phyloP scores from a whole-genome alignment of 345 rosid species.

The Populus ilicifolia region DNA sequence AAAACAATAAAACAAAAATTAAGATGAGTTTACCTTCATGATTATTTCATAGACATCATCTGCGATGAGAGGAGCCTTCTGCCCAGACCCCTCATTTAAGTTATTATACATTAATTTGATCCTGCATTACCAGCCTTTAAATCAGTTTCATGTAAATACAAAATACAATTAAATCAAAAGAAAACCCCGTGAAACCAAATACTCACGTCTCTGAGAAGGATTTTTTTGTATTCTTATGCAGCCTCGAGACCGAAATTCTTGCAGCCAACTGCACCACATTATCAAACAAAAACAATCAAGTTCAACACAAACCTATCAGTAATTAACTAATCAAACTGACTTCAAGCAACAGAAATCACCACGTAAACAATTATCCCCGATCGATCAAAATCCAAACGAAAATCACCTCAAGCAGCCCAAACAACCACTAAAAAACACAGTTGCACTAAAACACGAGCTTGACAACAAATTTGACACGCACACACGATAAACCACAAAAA shows the following conservation, averaged over 20 bases:
- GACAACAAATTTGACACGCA: background rate
- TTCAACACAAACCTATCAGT: background rate
- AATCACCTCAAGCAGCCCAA: no score
- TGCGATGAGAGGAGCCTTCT: slow-evolving; percentile 68
- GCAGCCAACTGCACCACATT: slow-evolving; percentile 76
- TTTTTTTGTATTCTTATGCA: slow-evolving; percentile 85
- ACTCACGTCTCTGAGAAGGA: slow-evolving; percentile 90
- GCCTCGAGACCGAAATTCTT: slow-evolving; percentile 78
- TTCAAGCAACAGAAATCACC: background rate
- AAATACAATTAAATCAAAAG: background rate
- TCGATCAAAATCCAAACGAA: background rate
- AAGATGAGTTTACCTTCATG: slow-evolving; percentile 49
- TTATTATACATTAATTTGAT: slow-evolving; percentile 66
- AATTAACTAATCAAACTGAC: no score
- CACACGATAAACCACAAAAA: background rate
- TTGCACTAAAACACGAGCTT: background rate
- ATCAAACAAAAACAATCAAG: background rate
- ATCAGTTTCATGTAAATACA: background rate
- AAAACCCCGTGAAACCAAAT: background rate
- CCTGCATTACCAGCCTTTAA: slow-evolving; percentile 34
- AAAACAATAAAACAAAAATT: background rate
- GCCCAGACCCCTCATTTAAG: slow-evolving; percentile 64
- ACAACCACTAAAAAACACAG: no score
- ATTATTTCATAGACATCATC: slow-evolving; percentile 84
- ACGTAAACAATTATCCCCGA: background rate